These are phyloP conservation scores for Aspergillus sp. DNA, from an alignment of 2,329 filamentous ascomycete genomes.

Conservation along the genomic window DNA sequence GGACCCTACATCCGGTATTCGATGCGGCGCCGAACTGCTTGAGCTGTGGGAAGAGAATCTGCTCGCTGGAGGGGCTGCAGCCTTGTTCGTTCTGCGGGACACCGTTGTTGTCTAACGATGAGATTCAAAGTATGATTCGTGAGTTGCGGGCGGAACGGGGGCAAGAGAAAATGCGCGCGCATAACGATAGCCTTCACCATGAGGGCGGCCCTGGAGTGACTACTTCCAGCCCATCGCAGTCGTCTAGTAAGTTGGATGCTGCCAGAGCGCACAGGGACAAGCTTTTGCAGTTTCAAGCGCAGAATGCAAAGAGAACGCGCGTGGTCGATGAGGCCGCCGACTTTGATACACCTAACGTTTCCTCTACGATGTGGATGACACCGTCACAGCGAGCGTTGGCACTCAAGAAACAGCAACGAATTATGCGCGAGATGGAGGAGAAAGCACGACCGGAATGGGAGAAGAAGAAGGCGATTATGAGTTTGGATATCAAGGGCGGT, in stretches of 20 bases:
- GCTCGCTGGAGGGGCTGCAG: slow-evolving; percentile 87
- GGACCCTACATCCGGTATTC: slow-evolving; percentile 80
- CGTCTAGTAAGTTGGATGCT: slow-evolving; percentile 59
- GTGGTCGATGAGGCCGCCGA: slow-evolving; percentile 84
- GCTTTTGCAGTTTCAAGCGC: slow-evolving; percentile 76
- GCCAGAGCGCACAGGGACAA: slow-evolving; percentile 79
- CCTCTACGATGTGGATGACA: slow-evolving; percentile 76
- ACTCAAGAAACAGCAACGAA: slow-evolving; percentile 80
- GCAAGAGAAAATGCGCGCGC: slow-evolving; percentile 77
- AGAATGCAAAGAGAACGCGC: slow-evolving; percentile 80
- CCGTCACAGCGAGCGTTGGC: slow-evolving; percentile 80
- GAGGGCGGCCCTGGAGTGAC: slow-evolving; percentile 32
- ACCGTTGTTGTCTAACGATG: slow-evolving; percentile 67
- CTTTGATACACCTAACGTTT: slow-evolving; percentile 61
- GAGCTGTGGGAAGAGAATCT: slow-evolving; percentile 91
- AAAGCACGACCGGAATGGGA: slow-evolving; percentile 82
- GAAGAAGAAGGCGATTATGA: slow-evolving; percentile 79
- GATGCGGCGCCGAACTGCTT: slow-evolving; percentile 92
- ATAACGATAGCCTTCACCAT: slow-evolving; percentile 58
- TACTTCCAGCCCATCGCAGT: slow-evolving; percentile 19
- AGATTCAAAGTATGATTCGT: slow-evolving; percentile 82
- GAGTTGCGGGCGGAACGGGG: slow-evolving; percentile 83
- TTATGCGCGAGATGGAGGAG: slow-evolving; percentile 83
- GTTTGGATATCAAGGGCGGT: slow-evolving; percentile 76
- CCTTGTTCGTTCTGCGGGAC: slow-evolving; percentile 88